phyloP scores from a whole-genome alignment of 2,329 filamentous ascomycete species.

The Cryphonectria japonica region DNA sequence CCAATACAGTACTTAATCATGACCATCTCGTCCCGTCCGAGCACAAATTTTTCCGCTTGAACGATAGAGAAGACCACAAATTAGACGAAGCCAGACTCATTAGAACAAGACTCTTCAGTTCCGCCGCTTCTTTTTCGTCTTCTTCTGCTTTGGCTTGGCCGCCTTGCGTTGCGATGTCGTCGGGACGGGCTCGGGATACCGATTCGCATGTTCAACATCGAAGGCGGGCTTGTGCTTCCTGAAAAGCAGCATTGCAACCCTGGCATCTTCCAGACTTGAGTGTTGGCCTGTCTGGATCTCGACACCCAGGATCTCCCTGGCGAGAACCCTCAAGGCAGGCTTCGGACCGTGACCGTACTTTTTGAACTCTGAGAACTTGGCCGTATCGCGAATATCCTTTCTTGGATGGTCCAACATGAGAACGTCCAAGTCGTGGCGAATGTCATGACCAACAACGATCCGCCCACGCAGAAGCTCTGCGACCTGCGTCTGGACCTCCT shows the following conservation, averaged over 20 bases:
- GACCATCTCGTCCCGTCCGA: slow-evolving; percentile 5
- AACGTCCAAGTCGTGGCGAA: slow-evolving; percentile 77
- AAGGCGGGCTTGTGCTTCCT: slow-evolving; percentile 81
- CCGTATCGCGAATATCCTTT: slow-evolving; percentile 82
- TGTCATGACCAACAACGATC: slow-evolving; percentile 81
- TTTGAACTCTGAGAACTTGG: slow-evolving; percentile 74
- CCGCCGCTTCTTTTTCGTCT: slow-evolving; percentile 45
- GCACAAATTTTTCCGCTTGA: slow-evolving; percentile 1
- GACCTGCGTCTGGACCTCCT: slow-evolving; percentile 76
- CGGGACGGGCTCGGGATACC: slow-evolving; percentile 52
- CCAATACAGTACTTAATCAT: slow-evolving; percentile 6
- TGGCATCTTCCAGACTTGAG: slow-evolving; percentile 77
- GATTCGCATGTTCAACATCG: slow-evolving; percentile 76
- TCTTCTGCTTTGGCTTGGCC: slow-evolving; percentile 45
- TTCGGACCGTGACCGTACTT: slow-evolving; percentile 70
- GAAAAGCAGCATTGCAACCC: slow-evolving; percentile 89
- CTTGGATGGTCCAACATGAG: slow-evolving; percentile 79
- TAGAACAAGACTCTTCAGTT: slow-evolving; percentile 35
- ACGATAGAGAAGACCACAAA: not conserved
- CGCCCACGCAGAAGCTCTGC: slow-evolving; percentile 69
- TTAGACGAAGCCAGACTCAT: slow-evolving; percentile 14
- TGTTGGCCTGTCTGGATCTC: slow-evolving; percentile 68
- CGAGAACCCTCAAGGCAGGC: slow-evolving; percentile 65
- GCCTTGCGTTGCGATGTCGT: slow-evolving; percentile 32
- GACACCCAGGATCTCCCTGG: slow-evolving; percentile 59